Evolutionary conservation across 2,329 filamentous ascomycete genomes (phyloP), one percentile per base, ranked within the genome.

Genomic region (Beauveria caledonica): DNA sequence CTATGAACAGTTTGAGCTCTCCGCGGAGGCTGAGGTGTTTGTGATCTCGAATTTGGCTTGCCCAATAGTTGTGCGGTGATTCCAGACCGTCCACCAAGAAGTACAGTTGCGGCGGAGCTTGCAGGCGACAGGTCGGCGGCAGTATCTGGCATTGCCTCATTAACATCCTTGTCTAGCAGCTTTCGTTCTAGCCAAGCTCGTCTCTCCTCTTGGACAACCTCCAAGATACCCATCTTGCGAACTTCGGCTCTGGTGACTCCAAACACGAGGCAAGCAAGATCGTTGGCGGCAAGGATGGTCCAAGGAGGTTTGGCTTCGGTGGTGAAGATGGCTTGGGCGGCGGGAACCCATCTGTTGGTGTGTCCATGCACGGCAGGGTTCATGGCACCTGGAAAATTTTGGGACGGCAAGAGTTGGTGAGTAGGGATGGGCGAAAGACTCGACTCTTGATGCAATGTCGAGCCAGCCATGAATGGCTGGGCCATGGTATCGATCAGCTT

Each of bases 201-300:
- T 62, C 92, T 83, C 72, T 97, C 93, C 72, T 92, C 86, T 72
- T 93, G 89, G 19, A 99, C 92, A 33, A 99, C 91, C 71, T 97
- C 92, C 62, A 99, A 75, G 60, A 99, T 97, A 52, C 94, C 93
- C 78, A 97, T 86, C 70, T 92, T 97, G 60, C 92, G 86, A 25
- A 99, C 90, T 73, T 99, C 94, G 5, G 90, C 90, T 69, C 91
- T 90, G n/a, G 92, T 96, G 10, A 99, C 91, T n/a, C 94, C 94
- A 75, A 97, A 99, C n/a, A 97, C 88, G 48, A 99, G 80, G 73
- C 94, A 99, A 19, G 94, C 94, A 53, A 99, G 80, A 71, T 99
- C 94, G 70, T 99, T 99, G 54, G 94, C 94, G 3, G 94, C 90
- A 58, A 97, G 83, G 62, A 99, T 97, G 1, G 93, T 99, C 89